phyloP scores from a whole-genome alignment of 805 yeast species.

The Saccharomycopsis malanga region DNA sequence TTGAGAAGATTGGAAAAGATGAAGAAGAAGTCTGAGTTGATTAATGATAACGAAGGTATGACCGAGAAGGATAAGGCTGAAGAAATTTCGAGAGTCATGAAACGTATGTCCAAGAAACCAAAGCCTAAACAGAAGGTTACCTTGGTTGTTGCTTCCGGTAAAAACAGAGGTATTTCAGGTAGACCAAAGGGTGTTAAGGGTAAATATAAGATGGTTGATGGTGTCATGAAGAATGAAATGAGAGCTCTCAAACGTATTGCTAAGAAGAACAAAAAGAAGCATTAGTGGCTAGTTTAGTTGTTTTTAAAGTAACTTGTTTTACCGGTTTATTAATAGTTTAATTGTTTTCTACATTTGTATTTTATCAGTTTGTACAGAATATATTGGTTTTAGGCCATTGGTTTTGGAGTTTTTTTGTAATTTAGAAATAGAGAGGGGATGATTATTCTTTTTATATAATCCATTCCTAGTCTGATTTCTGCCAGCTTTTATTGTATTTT shows the following conservation, averaged over 20 bases:
- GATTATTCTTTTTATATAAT: too few species aligned
- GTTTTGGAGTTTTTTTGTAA: too few species aligned
- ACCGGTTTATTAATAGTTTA: too few species aligned
- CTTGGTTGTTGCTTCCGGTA: constrained; percentile 80
- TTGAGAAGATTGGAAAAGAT: constrained; percentile 77
- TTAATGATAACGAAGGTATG: constrained; percentile 80
- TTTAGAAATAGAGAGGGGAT: too few species aligned
- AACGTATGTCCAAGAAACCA: constrained; percentile 66
- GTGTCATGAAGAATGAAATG: constrained; percentile 94
- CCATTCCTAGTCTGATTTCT: too few species aligned
- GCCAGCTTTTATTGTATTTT: too few species aligned
- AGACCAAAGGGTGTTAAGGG: constrained; percentile 97
- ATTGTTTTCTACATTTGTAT: too few species aligned
- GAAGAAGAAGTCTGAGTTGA: constrained; percentile 86
- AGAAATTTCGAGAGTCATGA: constrained; percentile 82
- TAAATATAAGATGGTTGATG: constrained; percentile 98
- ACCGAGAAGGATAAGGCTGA: constrained; percentile 93
- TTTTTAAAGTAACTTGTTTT: too few species aligned
- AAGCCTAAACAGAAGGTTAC: constrained; percentile 74
- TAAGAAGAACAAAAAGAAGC: constrained; percentile 64
- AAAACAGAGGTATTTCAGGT: constrained; percentile 80
- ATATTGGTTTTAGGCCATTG: too few species aligned
- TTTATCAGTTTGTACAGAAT: too few species aligned
- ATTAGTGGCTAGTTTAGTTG: too few species aligned
- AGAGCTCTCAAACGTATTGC: constrained; percentile 86